Evolutionary conservation across 306 rosid species (phyloP).

Genomic region (Dicorynia guianensis): DNA sequence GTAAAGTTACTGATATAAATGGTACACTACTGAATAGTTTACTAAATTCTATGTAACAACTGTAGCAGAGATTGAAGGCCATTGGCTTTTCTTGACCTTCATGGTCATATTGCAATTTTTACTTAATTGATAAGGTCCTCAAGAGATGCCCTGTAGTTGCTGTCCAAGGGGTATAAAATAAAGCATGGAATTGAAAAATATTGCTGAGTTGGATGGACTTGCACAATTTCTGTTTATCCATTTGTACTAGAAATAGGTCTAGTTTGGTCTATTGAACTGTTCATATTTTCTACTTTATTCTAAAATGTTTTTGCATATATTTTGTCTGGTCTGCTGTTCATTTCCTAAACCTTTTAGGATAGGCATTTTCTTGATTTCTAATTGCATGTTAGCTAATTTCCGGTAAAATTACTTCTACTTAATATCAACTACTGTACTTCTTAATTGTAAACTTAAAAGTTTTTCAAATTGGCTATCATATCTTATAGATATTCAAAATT

Average conservation of each 20-base stretch:
- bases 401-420: neutral
- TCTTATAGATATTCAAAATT: conserved; percentile 32
- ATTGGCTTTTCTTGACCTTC: neutral
- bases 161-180: neutral
- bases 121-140: neutral
- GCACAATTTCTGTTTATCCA: neutral
- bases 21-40: neutral
- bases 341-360: neutral
- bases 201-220: neutral
- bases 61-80: neutral
- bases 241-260: too few relatives aligned
- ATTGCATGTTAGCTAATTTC: neutral
- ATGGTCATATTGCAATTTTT: neutral
- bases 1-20: neutral
- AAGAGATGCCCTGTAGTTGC: neutral
- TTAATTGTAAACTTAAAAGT: too few relatives aligned
- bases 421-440: neutral
- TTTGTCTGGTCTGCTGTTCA: neutral
- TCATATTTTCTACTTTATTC: neutral
- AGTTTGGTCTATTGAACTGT: too few relatives aligned
- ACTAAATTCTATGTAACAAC: neutral
- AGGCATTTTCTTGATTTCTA: neutral
- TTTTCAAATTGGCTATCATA: neutral
- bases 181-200: neutral
- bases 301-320: neutral